A percentile compares a stretch with the other conserved stretches of the same genome.
Conservation (phyloP, 345 rosid genomes). For the Melastoma malabathricum region DNA sequence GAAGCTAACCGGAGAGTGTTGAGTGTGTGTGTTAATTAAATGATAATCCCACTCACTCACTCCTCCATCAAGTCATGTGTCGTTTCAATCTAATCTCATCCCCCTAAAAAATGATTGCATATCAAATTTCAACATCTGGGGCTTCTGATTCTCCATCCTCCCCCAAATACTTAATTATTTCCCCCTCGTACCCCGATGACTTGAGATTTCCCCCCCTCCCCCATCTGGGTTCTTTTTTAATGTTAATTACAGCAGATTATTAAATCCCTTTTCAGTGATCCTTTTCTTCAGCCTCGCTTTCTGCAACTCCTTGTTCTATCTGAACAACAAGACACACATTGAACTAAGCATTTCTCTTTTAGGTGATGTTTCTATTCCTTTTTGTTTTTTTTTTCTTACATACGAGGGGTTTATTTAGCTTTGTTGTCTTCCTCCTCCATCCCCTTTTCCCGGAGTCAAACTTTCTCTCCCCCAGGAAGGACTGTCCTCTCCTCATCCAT, state of each 20-base stretch:
- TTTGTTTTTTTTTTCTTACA: not conserved
- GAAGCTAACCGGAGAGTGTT: too few species aligned
- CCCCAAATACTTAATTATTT: not conserved
- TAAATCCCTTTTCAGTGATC: constrained; percentile 14
- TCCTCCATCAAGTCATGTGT: constrained; percentile 15
- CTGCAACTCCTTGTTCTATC: constrained; percentile 2
- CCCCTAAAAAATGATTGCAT: not conserved
- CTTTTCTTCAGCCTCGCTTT: constrained; percentile 14
- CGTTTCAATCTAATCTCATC: constrained; percentile 17
- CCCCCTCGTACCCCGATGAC: constrained; percentile 9
- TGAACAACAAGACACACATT: constrained; percentile 4
- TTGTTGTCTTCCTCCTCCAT: too few species aligned
- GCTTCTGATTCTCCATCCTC: constrained; percentile 11
- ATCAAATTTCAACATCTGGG: constrained; percentile 60
- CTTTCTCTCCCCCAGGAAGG: constrained; percentile 8
- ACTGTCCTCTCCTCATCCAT: constrained; percentile 29
- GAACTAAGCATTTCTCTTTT: constrained; percentile 33
- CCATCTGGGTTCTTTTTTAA: not conserved
- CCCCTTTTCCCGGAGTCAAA: constrained; percentile 18
- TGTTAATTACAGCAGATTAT: constrained; percentile 9
- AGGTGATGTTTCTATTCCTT: constrained; percentile 56
- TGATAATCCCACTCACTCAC: too few species aligned
- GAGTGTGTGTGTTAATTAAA: too few species aligned
- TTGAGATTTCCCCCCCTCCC: constrained; percentile 12
- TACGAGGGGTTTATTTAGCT: too few species aligned